Percentiles rank a stretch among this genome's conserved stretches.
phyloP scores from a whole-genome alignment of 2,329 filamentous ascomycete species.

The Zasmidium angulare region DNA sequence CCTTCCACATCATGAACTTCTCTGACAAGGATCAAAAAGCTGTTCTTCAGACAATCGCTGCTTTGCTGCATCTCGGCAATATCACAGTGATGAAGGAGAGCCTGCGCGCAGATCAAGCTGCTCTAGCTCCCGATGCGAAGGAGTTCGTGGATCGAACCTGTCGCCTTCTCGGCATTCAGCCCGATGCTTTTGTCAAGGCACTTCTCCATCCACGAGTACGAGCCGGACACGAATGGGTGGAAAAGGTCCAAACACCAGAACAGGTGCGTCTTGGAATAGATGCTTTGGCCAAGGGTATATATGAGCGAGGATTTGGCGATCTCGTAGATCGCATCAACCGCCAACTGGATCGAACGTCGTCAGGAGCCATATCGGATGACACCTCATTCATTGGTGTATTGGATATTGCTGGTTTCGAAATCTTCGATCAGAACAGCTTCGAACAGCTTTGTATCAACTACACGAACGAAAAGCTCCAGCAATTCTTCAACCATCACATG shows the following conservation, averaged over 20 bases:
- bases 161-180: conserved; percentile 75
- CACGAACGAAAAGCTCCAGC: conserved; percentile 97
- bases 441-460: conserved; percentile 99
- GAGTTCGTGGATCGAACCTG: conserved; percentile 77
- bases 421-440: conserved; percentile 97
- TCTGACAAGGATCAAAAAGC: conserved; percentile 77
- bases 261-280: conserved; percentile 89
- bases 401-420: conserved; percentile 98
- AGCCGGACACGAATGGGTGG: conserved; percentile 95
- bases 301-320: conserved; percentile 92
- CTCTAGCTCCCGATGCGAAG: conserved; percentile 72
- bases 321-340: conserved; percentile 88
- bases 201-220: conserved; percentile 91
- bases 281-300: conserved; percentile 93
- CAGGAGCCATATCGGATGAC: conserved; percentile 78
- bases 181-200: conserved; percentile 83
- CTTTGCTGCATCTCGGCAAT: conserved; percentile 91
- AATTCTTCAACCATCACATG: conserved; percentile 99
- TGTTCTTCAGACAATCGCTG: conserved; percentile 84
- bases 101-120: conserved; percentile 84
- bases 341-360: conserved; percentile 73
- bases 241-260: conserved; percentile 96
- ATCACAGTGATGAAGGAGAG: conserved; percentile 88
- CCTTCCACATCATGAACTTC: conserved; percentile 93
- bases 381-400: conserved; percentile 96